phyloP scores from a whole-genome alignment of 768 basidiomycete species.

The Filobasidium wieringae region DNA sequence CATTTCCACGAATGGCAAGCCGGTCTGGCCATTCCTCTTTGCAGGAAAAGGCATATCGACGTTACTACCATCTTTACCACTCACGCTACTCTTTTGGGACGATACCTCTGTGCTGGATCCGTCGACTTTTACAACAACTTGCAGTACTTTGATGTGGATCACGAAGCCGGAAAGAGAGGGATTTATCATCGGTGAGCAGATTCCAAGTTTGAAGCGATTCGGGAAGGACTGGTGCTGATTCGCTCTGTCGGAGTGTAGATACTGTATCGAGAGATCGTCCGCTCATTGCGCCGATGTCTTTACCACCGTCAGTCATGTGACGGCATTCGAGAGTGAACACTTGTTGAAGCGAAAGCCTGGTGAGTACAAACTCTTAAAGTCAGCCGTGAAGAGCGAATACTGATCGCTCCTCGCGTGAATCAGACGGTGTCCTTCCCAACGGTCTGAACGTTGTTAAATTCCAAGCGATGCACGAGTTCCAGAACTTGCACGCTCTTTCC shows the following conservation, averaged over 20 bases:
- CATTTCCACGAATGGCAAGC: constrained; percentile 99
- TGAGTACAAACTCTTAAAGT: constrained; percentile 24
- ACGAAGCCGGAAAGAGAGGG: constrained; percentile 96
- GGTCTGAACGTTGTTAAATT: constrained; percentile 98
- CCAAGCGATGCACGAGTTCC: constrained; percentile 97
- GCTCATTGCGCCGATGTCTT: constrained; percentile 96
- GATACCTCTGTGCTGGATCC: constrained; percentile 93
- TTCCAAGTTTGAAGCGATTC: not conserved
- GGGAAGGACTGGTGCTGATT: not conserved
- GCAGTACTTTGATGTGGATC: constrained; percentile 98
- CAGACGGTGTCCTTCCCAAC: constrained; percentile 91
- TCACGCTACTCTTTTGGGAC: constrained; percentile 93
- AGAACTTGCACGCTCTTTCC: constrained; percentile 73
- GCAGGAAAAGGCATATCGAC: constrained; percentile 92
- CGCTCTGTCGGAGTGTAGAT: constrained; percentile 37
- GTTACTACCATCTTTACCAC: constrained; percentile 98
- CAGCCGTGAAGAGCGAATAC: not conserved
- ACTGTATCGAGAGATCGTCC: constrained; percentile 92
- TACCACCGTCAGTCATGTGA: constrained; percentile 96
- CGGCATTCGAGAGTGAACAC: constrained; percentile 93
- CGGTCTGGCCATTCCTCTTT: constrained; percentile 77
- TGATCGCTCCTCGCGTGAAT: not conserved
- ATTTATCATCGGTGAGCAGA: constrained; percentile 69
- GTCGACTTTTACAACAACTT: constrained; percentile 99
- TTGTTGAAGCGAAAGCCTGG: constrained; percentile 82